Evolutionary conservation across 2,329 filamentous ascomycete genomes (phyloP), one percentile per base, ranked within the genome.

Genomic region (Coniochaeta pulveracea): DNA sequence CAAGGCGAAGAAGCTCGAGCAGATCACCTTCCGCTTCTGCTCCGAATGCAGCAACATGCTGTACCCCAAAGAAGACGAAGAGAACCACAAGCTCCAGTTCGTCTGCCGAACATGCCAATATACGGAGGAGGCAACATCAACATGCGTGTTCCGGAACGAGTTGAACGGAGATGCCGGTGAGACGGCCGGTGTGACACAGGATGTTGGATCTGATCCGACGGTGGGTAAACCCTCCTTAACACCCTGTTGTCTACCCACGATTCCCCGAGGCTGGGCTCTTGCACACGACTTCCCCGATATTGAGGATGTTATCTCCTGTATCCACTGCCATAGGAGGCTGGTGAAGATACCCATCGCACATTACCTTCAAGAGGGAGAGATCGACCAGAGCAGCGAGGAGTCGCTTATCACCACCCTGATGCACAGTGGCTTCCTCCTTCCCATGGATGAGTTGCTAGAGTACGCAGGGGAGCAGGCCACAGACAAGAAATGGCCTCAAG

Each of bases 31-130:
- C 61, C 81, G 85, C 51, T 98, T 98, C 71, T 98, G 91, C 67
- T 86, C 85, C 48, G 91, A 98, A 70, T 98, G 91, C 65, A 94
- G 88, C 49, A 98, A 98, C 69, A 83, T 98, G 73, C 70, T 98
- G 35, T 96, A 96, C 54, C 91, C 91, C 33, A 91, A 93, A 61
- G 93, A 98, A 66, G 86, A 98, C 60, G 77, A 80, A 41, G 69
- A 79, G 40, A 77, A 76, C 40, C 84, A 84, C 63, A 80, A 78
- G 49, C 78, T 98, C 46, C 81, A 94, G 66, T 98, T 93, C 61
- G 86, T 85, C 43, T 98, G 91, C 68, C 84, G 89, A 48, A 95
- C 88, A 37, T 98, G 91, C 64, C 80, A 86, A 53, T 94, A 85
- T 62, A 84, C 80, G 48, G 86, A 94, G 55, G 76, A 81, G 42